Evolutionary conservation across 768 basidiomycete genomes (phyloP), one percentile per base, ranked within the genome.

Genomic region (Podaxis sp.): DNA sequence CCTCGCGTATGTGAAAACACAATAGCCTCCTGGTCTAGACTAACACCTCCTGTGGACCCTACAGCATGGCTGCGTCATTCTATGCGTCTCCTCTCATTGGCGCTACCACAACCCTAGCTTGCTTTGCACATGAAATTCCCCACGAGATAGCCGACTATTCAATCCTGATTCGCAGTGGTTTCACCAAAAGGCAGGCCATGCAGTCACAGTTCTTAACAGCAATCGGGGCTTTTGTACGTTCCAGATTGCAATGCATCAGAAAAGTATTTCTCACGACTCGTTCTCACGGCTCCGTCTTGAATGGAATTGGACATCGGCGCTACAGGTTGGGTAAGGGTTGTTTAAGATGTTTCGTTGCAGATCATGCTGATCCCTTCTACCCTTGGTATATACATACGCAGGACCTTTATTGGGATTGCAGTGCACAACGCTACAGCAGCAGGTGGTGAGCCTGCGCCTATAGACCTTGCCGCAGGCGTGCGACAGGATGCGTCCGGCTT

Each of bases 81-180:
- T 96, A 96, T 72, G 93, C 93, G n/a, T 93, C 91, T 37, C 94
- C 94, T 2, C 79, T 94, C 62, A 93, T 96, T 65, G 94, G 94
- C 47, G 94, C 94, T 38, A 95, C 94, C 47, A 96, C 94, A 2
- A 94, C 94, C n/a, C 82, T 96, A 51, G 94, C 94, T 25, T 96
- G 94, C 71, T 96, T 96, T 70, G 93, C 92, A 2, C 93, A 96
- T 72, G 94, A 96, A 75, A 96, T 96, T 57, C 94, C 94, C 17
- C 94, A 96, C 70, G 93, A 96, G 80, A 96, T 96, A 65, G 94
- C 94, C n/a, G 94, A 96, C 72, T 96, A 95, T 70, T 94, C 92
- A n/a, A 95, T 96, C 66, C 79, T 95, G 38, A 85, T 95, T 53
- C 87, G 91, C 46, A 93, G 91, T 67, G 94, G 94, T 3, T 95